Conservation (phyloP, 495 filamentous ascomycete genomes). For the Antarctomyces pellizariae region DNA sequence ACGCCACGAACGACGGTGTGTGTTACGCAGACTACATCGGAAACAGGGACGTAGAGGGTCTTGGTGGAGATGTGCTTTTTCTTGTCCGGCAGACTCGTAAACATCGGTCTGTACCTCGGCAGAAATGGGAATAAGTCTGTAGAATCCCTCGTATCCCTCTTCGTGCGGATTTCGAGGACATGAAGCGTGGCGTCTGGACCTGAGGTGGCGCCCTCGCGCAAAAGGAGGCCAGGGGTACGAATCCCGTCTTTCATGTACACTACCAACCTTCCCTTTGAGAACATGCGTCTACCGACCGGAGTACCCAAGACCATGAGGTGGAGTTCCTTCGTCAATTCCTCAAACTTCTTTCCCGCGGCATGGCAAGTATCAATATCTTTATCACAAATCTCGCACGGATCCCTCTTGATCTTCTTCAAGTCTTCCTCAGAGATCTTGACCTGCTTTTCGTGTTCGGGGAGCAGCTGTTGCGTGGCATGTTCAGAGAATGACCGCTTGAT, state of each 20-base stretch:
- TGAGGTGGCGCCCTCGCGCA: constrained; percentile 45
- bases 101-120: constrained; percentile 32
- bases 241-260: constrained; percentile 48
- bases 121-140: constrained; percentile 64
- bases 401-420: constrained; percentile 68
- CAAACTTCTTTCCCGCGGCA: constrained; percentile 53
- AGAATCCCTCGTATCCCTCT: constrained; percentile 38
- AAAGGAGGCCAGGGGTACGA: constrained; percentile 54
- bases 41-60: constrained; percentile 35
- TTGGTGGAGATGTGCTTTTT: constrained; percentile 40
- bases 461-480: constrained; percentile 86
- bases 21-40: constrained; percentile 64
- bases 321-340: constrained; percentile 46
- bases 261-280: constrained; percentile 45
- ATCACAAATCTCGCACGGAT: constrained; percentile 65
- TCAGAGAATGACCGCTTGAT: constrained; percentile 98
- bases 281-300: constrained; percentile 59
- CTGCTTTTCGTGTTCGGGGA: constrained; percentile 86
- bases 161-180: constrained; percentile 47
- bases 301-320: constrained; percentile 45
- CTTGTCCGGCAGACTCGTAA: constrained; percentile 32
- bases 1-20: constrained; percentile 41
- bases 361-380: constrained; percentile 56
- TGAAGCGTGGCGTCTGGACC: constrained; percentile 40
- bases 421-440: constrained; percentile 85